These are phyloP conservation scores for Ziziphus jujuba DNA, from an alignment of 306 rosid species.

Conservation along the genomic window DNA sequence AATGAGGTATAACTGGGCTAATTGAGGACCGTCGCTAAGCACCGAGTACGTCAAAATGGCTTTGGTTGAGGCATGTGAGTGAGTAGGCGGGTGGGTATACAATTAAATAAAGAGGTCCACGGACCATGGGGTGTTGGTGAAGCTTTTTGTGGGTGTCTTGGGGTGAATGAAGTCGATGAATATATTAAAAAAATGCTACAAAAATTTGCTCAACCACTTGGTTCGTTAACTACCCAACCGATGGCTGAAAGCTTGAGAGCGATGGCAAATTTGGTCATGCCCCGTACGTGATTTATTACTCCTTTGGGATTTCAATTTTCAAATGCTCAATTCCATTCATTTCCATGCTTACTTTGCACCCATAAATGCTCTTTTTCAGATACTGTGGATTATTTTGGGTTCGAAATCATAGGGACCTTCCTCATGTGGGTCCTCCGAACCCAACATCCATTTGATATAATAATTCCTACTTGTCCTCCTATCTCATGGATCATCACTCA, in stretches of 20 bases:
- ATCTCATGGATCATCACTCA: no score
- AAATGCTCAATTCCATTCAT: neutral
- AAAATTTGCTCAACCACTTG: neutral
- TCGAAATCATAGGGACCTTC: no score
- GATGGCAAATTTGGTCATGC: constrained; percentile 1
- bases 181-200: neutral
- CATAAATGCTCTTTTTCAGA: no score
- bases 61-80: neutral
- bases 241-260: constrained; percentile 8
- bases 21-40: no score
- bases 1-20: no score
- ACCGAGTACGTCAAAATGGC: no score
- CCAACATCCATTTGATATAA: constrained; percentile 15
- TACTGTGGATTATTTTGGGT: neutral
- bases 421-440: neutral
- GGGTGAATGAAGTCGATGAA: neutral
- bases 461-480: neutral
- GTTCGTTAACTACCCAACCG: constrained; percentile 31
- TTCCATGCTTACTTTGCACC: neutral
- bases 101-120: no score
- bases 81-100: no score
- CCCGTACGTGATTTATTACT: neutral
- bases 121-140: neutral
- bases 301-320: neutral
- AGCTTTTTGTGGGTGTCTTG: neutral